phyloP scores from a whole-genome alignment of 352 stramenopile genomes.

The Pythium phragmiticola region DNA sequence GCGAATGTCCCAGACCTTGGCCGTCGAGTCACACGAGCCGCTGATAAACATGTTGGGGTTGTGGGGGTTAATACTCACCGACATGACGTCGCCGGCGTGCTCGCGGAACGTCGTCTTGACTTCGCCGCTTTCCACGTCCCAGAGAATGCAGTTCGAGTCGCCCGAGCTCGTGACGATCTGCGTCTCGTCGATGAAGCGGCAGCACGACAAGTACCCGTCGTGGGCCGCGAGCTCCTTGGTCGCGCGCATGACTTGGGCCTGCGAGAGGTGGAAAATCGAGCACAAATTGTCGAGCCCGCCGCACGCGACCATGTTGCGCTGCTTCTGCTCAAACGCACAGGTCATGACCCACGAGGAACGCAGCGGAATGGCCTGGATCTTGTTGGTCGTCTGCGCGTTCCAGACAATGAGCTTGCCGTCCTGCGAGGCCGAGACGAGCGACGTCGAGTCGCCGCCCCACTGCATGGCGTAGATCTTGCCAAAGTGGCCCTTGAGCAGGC shows the following conservation, averaged over 20 bases:
- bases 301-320: slow-evolving; percentile 97
- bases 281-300: slow-evolving; percentile 99
- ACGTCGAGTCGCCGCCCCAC: slow-evolving; percentile 92
- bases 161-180: slow-evolving; percentile 94
- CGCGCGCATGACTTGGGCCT: slow-evolving; percentile 88
- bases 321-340: slow-evolving; percentile 97
- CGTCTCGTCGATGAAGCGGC: slow-evolving; percentile 95
- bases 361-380: slow-evolving; percentile 96
- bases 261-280: slow-evolving; percentile 97
- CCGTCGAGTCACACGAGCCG: slow-evolving; percentile 95
- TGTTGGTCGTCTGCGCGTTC: slow-evolving; percentile 97
- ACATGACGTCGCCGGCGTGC: slow-evolving; percentile 98
- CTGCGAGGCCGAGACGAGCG: slow-evolving; percentile 94
- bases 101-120: slow-evolving; percentile 96
- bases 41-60: slow-evolving; percentile 97
- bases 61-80: slow-evolving; percentile 93
- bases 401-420: slow-evolving; percentile 99
- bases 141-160: slow-evolving; percentile 99
- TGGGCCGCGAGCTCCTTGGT: slow-evolving; percentile 96
- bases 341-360: slow-evolving; percentile 99
- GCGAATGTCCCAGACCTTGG: slow-evolving; percentile 98
- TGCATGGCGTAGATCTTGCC: slow-evolving; percentile 99
- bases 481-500: slow-evolving; percentile 98
- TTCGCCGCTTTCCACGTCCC: slow-evolving; percentile 95
- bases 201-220: slow-evolving; percentile 98